Conservation (phyloP, 1,139 yeast species). For the Saccharomyces hybrid region DNA sequence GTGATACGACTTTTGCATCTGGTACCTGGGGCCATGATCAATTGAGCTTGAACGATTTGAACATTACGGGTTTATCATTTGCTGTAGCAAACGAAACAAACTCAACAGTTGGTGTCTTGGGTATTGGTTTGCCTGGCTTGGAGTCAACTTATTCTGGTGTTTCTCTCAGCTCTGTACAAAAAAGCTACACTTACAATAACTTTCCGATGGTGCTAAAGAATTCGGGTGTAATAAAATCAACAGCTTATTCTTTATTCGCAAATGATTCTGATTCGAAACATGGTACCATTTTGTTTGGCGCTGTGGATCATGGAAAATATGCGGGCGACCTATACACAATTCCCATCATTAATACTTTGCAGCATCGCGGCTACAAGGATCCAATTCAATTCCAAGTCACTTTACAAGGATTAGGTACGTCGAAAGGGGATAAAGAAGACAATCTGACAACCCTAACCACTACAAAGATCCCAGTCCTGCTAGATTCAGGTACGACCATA, state of each 20-base stretch:
- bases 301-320: conserved; percentile 48
- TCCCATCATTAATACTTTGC: conserved; percentile 38
- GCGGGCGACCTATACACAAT: conserved; percentile 41
- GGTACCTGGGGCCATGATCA: conserved; percentile 64
- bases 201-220: conserved; percentile 47
- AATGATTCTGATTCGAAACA: conserved; percentile 33
- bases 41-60: conserved; percentile 38
- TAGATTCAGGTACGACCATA: conserved; percentile 66
- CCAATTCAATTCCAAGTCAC: conserved; percentile 43
- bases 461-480: conserved; percentile 37
- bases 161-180: background rate
- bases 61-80: conserved; percentile 37
- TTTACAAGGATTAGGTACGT: conserved; percentile 36
- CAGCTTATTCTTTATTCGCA: conserved; percentile 49
- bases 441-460: conserved; percentile 21
- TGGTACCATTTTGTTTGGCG: conserved; percentile 51
- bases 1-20: conserved; percentile 51
- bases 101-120: conserved; percentile 53
- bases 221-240: conserved; percentile 44
- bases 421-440: conserved; percentile 31
- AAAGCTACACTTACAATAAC: conserved; percentile 4
- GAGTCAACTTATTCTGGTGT: conserved; percentile 33
- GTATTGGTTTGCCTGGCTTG: conserved; percentile 51
- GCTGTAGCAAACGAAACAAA: conserved; percentile 55
- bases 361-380: conserved; percentile 20